phyloP scores from a whole-genome alignment of 2,329 filamentous ascomycete species.

The Coniochaeta prunicola region DNA sequence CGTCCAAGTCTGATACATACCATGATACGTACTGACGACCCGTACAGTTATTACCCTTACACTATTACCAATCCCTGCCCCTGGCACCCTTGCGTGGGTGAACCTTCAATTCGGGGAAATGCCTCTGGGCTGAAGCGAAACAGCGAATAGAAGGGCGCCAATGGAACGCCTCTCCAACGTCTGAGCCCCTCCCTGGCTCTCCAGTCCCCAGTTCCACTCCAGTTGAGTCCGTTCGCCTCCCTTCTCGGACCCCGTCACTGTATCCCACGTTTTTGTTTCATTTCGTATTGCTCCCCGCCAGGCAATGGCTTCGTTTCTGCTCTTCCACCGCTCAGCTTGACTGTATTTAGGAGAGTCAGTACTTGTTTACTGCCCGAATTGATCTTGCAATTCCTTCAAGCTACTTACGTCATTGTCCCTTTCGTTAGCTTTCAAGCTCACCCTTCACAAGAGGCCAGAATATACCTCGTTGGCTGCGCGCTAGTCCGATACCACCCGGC shows the following conservation, averaged over 20 bases:
- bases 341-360: neutral
- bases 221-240: neutral
- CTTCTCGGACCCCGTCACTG: neutral
- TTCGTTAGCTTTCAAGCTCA: neutral
- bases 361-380: neutral
- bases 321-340: neutral
- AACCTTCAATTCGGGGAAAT: neutral
- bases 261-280: neutral
- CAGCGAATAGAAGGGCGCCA: neutral
- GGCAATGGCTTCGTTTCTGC: neutral
- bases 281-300: neutral
- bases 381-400: neutral
- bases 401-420: neutral
- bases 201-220: neutral
- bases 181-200: neutral
- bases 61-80: neutral
- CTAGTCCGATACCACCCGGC: too few species aligned
- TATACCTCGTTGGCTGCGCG: neutral
- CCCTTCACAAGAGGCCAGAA: neutral
- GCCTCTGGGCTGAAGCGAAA: neutral
- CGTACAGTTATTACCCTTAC: too few species aligned
- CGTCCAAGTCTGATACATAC: too few species aligned
- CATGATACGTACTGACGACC: neutral
- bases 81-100: neutral
- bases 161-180: neutral